Base-by-base conservation (phyloP, 2,329 filamentous ascomycete genomes). In the Fusarium dimerum region DNA sequence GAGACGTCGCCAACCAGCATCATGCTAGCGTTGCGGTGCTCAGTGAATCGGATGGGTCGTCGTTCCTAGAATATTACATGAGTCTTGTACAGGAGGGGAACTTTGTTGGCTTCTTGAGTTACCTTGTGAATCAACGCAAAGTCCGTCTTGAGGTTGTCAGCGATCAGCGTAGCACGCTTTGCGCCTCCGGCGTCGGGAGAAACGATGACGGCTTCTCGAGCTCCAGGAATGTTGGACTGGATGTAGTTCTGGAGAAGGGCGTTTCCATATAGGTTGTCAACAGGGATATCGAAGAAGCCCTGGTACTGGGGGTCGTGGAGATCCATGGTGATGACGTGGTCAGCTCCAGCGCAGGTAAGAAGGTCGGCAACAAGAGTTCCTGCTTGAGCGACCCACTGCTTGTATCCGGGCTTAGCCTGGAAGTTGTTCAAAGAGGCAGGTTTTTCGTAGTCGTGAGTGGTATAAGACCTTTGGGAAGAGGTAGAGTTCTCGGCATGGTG, bases 51-150 rank as follows among this genome's bases (percentile, higher is more conserved):
- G 47, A 90, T 96, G 29, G 91, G 92, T 44, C 91, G 88, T 63
- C 91, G 90, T 82, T 96, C 91, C 89, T 92, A 53, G 42, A 64
- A 61, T 57, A 50, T 59, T 46, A 53, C 45, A 66, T 71, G 62
- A 71, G 67, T 69, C 48, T 64, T 57, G 66, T 61, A 69, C 73
- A 67, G 72, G 57, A 65, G 52, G 59, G 20, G 59, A 49, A 59
- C 52, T 63, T 55, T 63, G 44, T 44, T 55, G 34, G 40, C 59
- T 49, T 47, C 48, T 50, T 39, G 46, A 41, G 52, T 66, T 73
- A 74, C 91, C 87, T 97, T 99, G 80, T 99, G 94, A 66, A 99
- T 99, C 53, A 99, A 83, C 44, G 94, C 94, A 76, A 99, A 97
- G 54, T 94, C 91, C 80, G 97, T 92, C 62, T 91, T 90, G 57